phyloP scores from a whole-genome alignment of 2,329 filamentous ascomycete genomes.

The Phyllosticta ampelicida region DNA sequence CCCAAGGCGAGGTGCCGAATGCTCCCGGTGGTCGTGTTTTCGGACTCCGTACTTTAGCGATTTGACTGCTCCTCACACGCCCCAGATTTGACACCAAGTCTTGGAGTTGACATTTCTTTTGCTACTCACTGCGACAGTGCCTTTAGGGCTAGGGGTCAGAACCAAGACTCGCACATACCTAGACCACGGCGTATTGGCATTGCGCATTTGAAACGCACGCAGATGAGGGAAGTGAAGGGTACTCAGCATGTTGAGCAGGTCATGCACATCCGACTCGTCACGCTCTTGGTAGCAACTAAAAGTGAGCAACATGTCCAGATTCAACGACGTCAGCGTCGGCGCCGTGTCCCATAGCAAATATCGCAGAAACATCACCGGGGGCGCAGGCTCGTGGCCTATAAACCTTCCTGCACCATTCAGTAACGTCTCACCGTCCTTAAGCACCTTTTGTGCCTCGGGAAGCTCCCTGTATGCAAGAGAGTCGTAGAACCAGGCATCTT shows the following conservation, averaged over 20 bases:
- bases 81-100: no score
- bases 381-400: background rate
- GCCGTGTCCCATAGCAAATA: conserved; percentile 14
- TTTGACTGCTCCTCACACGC: no score
- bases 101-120: no score
- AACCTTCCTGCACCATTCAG: background rate
- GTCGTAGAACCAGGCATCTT: background rate
- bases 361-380: background rate
- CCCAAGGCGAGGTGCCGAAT: no score
- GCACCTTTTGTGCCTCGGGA: background rate
- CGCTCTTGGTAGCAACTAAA: background rate
- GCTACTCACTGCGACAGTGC: no score
- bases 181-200: conserved; percentile 24
- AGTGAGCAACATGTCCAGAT: conserved; percentile 24
- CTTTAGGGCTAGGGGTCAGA: background rate
- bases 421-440: background rate
- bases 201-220: conserved; percentile 36
- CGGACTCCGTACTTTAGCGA: no score
- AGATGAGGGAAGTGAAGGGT: conserved; percentile 33
- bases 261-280: background rate
- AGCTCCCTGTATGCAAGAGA: background rate
- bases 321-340: conserved; percentile 22
- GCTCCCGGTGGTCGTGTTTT: no score
- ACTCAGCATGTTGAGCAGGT: conserved; percentile 1
- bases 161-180: conserved; percentile 21